These are phyloP conservation scores for Scedosporium boydii DNA, from an alignment of 2,329 filamentous ascomycete species.

Conservation along the genomic window DNA sequence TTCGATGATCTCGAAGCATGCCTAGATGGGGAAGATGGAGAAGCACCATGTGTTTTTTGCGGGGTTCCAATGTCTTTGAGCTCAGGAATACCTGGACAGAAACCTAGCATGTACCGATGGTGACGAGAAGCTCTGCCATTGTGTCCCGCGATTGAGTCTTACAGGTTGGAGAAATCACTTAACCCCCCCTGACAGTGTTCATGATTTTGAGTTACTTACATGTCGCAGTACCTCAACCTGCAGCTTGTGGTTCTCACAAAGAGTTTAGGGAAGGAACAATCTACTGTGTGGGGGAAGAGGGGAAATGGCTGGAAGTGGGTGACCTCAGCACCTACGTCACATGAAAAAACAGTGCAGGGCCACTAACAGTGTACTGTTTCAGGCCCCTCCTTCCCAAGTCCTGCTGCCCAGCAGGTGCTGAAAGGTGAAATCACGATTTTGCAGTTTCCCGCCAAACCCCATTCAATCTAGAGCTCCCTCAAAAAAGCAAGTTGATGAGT, in stretches of 20 bases:
- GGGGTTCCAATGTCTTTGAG: slow-evolving; percentile 2
- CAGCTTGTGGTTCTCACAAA: neutral
- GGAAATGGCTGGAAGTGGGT: neutral
- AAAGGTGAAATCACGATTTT: neutral
- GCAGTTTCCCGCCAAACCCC: neutral
- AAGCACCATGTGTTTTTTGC: slow-evolving; percentile 1
- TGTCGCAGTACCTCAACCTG: neutral
- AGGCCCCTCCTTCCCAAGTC: neutral
- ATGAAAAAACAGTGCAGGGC: neutral
- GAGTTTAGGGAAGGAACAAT: neutral
- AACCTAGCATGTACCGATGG: neutral
- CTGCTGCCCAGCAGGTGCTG: neutral
- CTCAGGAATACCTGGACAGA: neutral
- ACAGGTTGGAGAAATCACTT: neutral
- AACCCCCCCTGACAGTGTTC: slow-evolving; percentile 1
- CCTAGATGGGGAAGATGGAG: neutral
- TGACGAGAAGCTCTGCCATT: neutral
- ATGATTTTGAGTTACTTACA: slow-evolving; percentile 1
- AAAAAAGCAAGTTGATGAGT: neutral
- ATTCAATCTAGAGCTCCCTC: neutral
- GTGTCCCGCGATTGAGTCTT: neutral
- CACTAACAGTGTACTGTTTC: neutral
- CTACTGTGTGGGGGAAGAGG: slow-evolving; percentile 3
- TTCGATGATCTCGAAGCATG: neutral
- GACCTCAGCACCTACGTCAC: neutral